Evolutionary conservation across 202 grass and related monocot species (phyloP), one percentile per base, ranked within the genome.

Genomic region (Dendrocalamus latiflorus): DNA sequence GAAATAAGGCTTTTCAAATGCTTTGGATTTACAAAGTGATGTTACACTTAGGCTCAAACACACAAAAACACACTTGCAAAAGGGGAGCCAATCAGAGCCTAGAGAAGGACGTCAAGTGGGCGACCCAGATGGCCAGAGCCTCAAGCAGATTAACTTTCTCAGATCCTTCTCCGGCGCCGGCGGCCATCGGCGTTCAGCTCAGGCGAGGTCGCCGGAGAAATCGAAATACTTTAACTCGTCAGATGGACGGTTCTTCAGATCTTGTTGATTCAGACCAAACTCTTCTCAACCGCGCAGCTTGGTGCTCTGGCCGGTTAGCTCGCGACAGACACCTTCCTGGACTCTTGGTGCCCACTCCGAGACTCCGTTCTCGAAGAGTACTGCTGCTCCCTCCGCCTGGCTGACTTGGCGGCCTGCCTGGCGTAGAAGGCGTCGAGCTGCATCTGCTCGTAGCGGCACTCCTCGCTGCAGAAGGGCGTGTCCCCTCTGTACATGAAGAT

Each of bases 391-490:
- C 49, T 37, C 26, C 77, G 70, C 37, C 73, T 55, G 34, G 58
- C 42, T 22, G 78, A 70, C 57, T 61, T 65, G 28, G 60, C 57
- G 16, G 71, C 75, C 49, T 78, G 43, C 78, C 85, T 67, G 6
- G 51, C 75, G 18, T 42, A 42, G 18, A 71, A 39, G 70, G 80
- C 74, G 83, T 97, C 92, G 64, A 89, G 64, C 74, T 91, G 85
- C 67, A 97, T 94, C 90, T 94, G 94, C 81, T 91, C 92, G 77
- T 93, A 50, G 8, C 94, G 87, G 82, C 94, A 97, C 25, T 93
- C n/a, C n/a, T n/a, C n/a, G n/a, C n/a, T n/a, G n/a, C n/a, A n/a
- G n/a, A n/a, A n/a, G n/a, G n/a, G n/a, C n/a, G n/a, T n/a, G n/a
- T n/a, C n/a, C n/a, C n/a, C n/a, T n/a, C n/a, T n/a, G n/a, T n/a